Conservation (phyloP, 2,329 filamentous ascomycete genomes). For the Plenodomus biglobosus region DNA sequence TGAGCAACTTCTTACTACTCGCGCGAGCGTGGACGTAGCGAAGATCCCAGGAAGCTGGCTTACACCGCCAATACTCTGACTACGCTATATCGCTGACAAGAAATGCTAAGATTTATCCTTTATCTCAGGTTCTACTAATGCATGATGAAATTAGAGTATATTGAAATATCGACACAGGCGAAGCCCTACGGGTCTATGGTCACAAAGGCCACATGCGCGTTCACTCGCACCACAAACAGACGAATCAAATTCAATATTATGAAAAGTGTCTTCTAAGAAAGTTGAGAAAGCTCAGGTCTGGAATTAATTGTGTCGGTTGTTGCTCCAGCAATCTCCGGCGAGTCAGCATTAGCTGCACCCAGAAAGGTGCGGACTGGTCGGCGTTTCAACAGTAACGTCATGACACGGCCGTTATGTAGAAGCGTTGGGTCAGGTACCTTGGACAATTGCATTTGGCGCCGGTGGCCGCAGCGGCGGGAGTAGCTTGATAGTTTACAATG, state of each 20-base stretch:
- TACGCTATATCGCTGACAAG: no score
- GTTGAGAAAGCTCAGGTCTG: background rate
- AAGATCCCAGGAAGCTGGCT: no score
- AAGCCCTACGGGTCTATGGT: no score
- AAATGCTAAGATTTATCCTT: no score
- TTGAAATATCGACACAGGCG: no score
- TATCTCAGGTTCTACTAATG: no score
- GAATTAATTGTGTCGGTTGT: background rate
- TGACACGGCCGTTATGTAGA: constrained; percentile 10
- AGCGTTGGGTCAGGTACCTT: constrained; percentile 7
- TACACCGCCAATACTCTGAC: no score
- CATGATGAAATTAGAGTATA: no score
- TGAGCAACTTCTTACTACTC: no score
- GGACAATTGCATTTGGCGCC: background rate
- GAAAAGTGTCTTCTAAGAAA: background rate
- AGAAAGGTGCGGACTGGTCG: constrained; percentile 6
- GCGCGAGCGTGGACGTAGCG: no score
- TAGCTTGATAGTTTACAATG: background rate
- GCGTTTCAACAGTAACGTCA: constrained; percentile 13
- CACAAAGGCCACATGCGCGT: no score
- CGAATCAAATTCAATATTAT: no score
- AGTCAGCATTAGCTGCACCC: constrained; percentile 13
- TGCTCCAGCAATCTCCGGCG: constrained; percentile 10
- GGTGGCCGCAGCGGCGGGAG: background rate
- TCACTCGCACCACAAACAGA: background rate